Percentiles rank a stretch among this genome's conserved stretches.
Conservation (phyloP, 2,329 filamentous ascomycete genomes). For the Bretziella fagacearum region DNA sequence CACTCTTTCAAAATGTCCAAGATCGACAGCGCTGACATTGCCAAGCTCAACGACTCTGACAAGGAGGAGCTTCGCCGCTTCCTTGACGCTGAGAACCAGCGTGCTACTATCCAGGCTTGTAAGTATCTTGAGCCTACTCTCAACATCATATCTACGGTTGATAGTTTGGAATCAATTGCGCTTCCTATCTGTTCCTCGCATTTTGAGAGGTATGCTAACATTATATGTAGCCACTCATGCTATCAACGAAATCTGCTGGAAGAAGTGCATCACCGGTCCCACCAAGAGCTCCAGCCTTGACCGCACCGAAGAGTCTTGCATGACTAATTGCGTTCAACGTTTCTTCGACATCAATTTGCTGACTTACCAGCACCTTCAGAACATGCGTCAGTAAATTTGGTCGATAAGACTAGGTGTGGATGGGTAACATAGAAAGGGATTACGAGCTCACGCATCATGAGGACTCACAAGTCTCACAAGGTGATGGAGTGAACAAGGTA, state of each 20-base stretch:
- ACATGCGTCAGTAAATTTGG: conserved; percentile 24
- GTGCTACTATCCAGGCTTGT: conserved; percentile 50
- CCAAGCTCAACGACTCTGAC: conserved; percentile 62
- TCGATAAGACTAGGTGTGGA: background rate
- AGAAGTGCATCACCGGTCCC: conserved; percentile 67
- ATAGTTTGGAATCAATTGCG: background rate
- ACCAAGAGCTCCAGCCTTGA: conserved; percentile 61
- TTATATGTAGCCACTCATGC: conserved; percentile 31
- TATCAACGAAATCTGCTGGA: conserved; percentile 69
- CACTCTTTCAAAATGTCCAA: conserved; percentile 6
- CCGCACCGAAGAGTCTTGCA: conserved; percentile 60
- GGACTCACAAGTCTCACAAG: too few relatives aligned
- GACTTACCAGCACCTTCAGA: conserved; percentile 72
- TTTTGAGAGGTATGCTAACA: background rate
- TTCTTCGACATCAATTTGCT: conserved; percentile 80
- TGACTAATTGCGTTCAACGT: conserved; percentile 83
- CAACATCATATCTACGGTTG: background rate
- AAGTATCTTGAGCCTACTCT: conserved; percentile 20
- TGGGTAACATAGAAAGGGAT: conserved; percentile 20
- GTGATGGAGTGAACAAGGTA: too few relatives aligned
- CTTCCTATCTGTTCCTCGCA: background rate
- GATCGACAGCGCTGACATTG: conserved; percentile 44
- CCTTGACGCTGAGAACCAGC: conserved; percentile 69
- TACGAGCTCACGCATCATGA: too few relatives aligned
- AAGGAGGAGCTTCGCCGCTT: conserved; percentile 80